Evolutionary conservation across 1,284 basidiomycete genomes (phyloP).

Genomic region (Tilletia caries): DNA sequence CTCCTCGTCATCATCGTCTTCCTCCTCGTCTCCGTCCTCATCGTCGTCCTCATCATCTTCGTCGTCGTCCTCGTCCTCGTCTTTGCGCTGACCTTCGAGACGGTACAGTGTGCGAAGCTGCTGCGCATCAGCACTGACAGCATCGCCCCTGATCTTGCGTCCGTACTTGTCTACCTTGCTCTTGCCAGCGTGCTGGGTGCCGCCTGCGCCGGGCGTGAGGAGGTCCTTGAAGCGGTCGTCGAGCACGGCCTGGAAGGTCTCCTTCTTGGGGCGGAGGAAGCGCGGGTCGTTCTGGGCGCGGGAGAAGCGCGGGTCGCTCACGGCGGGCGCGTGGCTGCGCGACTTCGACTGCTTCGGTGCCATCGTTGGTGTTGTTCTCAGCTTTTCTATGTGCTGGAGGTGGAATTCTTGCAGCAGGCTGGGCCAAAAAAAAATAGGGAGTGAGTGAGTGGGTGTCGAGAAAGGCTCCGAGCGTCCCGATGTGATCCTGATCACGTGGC

Average conservation of each 20-base stretch:
- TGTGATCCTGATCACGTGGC: not conserved
- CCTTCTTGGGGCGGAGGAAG: conserved; percentile 78
- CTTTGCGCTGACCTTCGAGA: conserved; percentile 54
- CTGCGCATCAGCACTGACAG: conserved; percentile 23
- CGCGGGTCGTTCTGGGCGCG: conserved; percentile 85
- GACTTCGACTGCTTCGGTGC: not conserved
- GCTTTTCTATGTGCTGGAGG: not conserved
- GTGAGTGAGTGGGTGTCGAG: no score
- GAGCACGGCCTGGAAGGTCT: conserved; percentile 76
- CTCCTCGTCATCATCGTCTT: conserved; percentile 25
- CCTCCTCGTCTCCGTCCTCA: conserved; percentile 21
- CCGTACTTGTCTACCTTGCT: conserved; percentile 88
- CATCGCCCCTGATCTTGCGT: conserved; percentile 59
- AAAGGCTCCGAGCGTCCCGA: conserved; percentile 1
- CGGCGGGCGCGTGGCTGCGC: conserved; percentile 24
- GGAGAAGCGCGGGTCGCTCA: conserved; percentile 64
- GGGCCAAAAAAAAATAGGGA: no score
- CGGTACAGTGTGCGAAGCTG: conserved; percentile 44
- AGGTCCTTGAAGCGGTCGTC: conserved; percentile 91
- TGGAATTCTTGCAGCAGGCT: not conserved
- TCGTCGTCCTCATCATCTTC: conserved; percentile 22
- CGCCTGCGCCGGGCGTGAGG: conserved; percentile 60
- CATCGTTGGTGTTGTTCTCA: not conserved
- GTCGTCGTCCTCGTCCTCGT: conserved; percentile 54
- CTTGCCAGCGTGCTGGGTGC: conserved; percentile 33